phyloP scores from a whole-genome alignment of 495 filamentous ascomycete genomes.

The Eremomyces bilateralis region DNA sequence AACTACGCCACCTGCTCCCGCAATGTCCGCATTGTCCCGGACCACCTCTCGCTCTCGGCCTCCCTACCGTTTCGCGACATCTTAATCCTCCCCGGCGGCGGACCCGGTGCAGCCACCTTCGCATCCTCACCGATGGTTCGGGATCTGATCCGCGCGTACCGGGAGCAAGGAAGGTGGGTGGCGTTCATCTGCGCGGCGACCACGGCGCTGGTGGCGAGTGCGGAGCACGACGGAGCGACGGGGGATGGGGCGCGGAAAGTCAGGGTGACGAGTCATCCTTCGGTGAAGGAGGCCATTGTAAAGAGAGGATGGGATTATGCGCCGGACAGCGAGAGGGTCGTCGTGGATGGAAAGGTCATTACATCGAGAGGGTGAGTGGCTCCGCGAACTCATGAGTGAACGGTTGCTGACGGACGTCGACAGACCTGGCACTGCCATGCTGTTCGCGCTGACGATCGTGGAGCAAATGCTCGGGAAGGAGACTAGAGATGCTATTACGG shows the following conservation, averaged over 20 bases:
- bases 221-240: conserved; percentile 1
- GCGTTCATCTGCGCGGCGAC: conserved; percentile 15
- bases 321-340: conserved; percentile 9
- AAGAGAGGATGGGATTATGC: conserved; percentile 12
- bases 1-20: conserved; percentile 7
- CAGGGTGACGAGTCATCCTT: conserved; percentile 15
- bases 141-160: conserved; percentile 7
- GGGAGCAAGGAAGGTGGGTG: conserved; percentile 6
- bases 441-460: conserved; percentile 15
- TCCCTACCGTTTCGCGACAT: conserved; percentile 10
- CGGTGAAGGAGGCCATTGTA: conserved; percentile 11
- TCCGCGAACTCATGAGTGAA: neutral
- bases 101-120: conserved; percentile 12
- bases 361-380: conserved; percentile 13
- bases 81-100: conserved; percentile 15
- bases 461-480: conserved; percentile 12
- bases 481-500: conserved; percentile 14
- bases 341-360: conserved; percentile 12
- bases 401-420: conserved; percentile 1
- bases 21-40: conserved; percentile 13
- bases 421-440: conserved; percentile 15
- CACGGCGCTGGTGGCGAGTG: conserved; percentile 11
- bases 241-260: conserved; percentile 1
- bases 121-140: conserved; percentile 3
- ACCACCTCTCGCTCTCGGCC: no score